Percentiles rank a stretch among this genome's conserved stretches.
phyloP scores from a whole-genome alignment of 129 eudicot genomes.

The Pseudognaphalium luteoalbum region DNA sequence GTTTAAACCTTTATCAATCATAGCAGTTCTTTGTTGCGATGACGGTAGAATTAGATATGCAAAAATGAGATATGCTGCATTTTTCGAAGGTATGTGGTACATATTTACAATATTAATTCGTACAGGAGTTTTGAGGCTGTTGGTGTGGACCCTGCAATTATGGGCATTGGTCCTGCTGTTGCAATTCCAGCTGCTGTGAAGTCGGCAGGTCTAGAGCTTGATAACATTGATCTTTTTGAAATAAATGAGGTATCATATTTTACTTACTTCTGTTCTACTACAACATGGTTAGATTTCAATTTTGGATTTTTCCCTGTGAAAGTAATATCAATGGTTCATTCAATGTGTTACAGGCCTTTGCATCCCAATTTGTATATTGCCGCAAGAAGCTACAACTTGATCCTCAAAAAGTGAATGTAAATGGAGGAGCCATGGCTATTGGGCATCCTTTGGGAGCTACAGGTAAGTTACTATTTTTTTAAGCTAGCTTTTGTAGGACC shows the following conservation, averaged over 20 bases:
- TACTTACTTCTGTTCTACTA: background rate
- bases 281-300: background rate
- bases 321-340: background rate
- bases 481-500: no score
- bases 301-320: background rate
- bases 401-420: conserved; percentile 60
- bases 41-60: background rate
- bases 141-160: conserved; percentile 75
- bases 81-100: background rate
- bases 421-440: conserved; percentile 76
- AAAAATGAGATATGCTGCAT: background rate
- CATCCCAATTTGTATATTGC: conserved; percentile 71
- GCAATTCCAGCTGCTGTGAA: conserved; percentile 72
- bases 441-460: conserved; percentile 83
- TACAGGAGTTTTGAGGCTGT: conserved; percentile 73
- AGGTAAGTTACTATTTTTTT: conserved; percentile 35
- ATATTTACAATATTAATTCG: conserved; percentile 9
- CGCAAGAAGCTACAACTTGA: conserved; percentile 62
- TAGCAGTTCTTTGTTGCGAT: background rate
- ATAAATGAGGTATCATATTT: conserved; percentile 57
- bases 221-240: conserved; percentile 56
- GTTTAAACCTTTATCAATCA: background rate
- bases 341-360: conserved; percentile 60
- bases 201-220: conserved; percentile 61
- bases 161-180: conserved; percentile 77